Evolutionary conservation across 1,284 basidiomycete genomes (phyloP).

Genomic region (Meripilus lineatus): DNA sequence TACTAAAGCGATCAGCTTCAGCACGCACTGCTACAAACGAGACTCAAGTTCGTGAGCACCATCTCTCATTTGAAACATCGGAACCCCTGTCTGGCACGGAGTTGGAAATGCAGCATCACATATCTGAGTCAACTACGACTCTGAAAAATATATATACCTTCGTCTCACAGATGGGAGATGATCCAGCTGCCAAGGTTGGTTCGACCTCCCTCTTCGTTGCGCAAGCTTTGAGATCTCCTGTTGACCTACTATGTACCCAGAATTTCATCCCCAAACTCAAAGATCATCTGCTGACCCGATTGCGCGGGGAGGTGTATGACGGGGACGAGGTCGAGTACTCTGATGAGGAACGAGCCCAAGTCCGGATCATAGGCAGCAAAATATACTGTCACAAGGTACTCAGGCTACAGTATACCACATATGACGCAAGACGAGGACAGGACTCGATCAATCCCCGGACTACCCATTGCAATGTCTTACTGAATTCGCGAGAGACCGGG

Average conservation of each 20-base stretch:
- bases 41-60: too few relatives aligned
- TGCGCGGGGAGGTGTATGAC: conserved; percentile 1
- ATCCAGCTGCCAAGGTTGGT: conserved; percentile 4
- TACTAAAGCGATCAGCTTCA: not conserved
- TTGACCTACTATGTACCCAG: conserved; percentile 10
- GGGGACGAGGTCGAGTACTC: conserved; percentile 3
- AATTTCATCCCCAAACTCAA: conserved; percentile 16
- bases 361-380: conserved; percentile 13
- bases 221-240: not conserved
- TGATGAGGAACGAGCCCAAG: not conserved
- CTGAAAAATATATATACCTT: not conserved
- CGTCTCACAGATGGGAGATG: not conserved
- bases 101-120: conserved; percentile 6
- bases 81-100: not conserved
- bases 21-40: too few relatives aligned
- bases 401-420: conserved; percentile 27
- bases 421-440: conserved; percentile 27
- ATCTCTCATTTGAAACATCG: not conserved
- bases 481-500: conserved; percentile 24
- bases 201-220: not conserved
- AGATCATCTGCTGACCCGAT: conserved; percentile 14
- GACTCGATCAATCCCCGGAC: conserved; percentile 30
- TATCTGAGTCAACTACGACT: not conserved
- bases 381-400: conserved; percentile 27
- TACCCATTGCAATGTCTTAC: conserved; percentile 31